Evolutionary conservation across 192 early-diverging fungal genomes (phyloP), one percentile per base, ranked within the genome.

Genomic region (Gamsiella multidivaricata): DNA sequence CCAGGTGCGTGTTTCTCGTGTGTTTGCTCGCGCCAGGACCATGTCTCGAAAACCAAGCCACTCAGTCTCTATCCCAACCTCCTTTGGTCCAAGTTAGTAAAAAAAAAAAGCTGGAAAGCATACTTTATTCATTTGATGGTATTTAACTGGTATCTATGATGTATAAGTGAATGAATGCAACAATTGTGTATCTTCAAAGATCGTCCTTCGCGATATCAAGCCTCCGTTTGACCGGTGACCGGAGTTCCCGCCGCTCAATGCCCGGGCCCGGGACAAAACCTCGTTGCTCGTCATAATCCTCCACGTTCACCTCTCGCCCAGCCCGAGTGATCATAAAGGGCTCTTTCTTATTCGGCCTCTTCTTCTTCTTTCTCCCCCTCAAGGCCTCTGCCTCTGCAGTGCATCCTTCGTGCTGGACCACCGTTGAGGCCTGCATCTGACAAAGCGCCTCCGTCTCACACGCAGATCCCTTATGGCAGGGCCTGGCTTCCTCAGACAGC

Each of bases 371-470:
- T 15, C 8, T 54, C 1, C 29, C 32, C 25, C 36, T 31, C 4
- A 50, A 34, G 5, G n/a, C 22, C 34, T 51, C 52, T 11, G 42
- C 57, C 5, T 59, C 49, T 8, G 28, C 45, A 22, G 34, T 45
- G 36, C 74, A 78, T 29, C 18, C 29, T 0, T 68, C 60, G 14
- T 54, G 47, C 34, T 63, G 34, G 17, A 78, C 20, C 8, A 78
- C 74, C 14, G 74, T 78, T 3, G 74, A 68, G 3, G 74, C 74
- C 25, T 78, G 74, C 74, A 78, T 59, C 61, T 78, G 65, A 61
- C 74, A 78, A 3, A 68, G 37, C 18, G 53, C 25, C 52, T 62
- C 65, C 1, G 50, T 8, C 26, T 78, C 65, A 25, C 74, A 78
- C 0, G 34, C 42, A 2, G 74, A 61, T 2, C 41, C 74, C 11